Evolutionary conservation across 192 early-diverging fungal species (phyloP).

Genomic region (Podila minutissima): DNA sequence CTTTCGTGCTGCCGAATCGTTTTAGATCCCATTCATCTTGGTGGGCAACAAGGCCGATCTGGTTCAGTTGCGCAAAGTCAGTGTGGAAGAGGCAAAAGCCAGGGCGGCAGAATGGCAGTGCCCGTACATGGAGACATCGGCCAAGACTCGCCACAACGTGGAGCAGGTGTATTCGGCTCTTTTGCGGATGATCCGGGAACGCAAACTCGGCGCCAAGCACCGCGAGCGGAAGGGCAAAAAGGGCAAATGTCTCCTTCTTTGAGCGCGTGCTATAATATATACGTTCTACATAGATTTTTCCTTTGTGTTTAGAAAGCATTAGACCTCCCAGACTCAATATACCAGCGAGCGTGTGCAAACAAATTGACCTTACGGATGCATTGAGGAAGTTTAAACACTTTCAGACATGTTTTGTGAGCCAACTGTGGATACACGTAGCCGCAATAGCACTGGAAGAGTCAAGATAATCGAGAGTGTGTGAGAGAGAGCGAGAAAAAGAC

Average conservation of each 20-base stretch:
- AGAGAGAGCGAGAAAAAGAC: no score
- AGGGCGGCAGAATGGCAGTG: slow-evolving; percentile 74
- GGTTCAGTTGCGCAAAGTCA: slow-evolving; percentile 67
- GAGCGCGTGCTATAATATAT: neutral
- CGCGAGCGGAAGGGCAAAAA: slow-evolving; percentile 46
- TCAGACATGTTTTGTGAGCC: no score
- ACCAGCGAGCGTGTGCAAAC: no score
- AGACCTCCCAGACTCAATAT: no score
- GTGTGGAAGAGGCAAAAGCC: slow-evolving; percentile 62
- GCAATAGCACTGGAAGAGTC: no score
- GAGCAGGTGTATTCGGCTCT: slow-evolving; percentile 78
- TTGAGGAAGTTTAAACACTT: no score
- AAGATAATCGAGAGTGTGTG: no score
- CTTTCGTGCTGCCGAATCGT: no score
- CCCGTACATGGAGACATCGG: slow-evolving; percentile 76
- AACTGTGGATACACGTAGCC: no score
- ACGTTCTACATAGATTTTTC: no score
- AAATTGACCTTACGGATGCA: no score
- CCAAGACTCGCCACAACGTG: slow-evolving; percentile 83
- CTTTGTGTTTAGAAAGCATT: no score
- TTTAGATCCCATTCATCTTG: slow-evolving; percentile 78
- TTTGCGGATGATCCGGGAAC: slow-evolving; percentile 79
- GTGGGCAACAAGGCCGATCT: slow-evolving; percentile 86
- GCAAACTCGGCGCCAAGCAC: slow-evolving; percentile 64
- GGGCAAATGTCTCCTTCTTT: slow-evolving; percentile 49